Conservation (phyloP, 371 early-diverging fungal species). For the Scutellospora calospora region DNA sequence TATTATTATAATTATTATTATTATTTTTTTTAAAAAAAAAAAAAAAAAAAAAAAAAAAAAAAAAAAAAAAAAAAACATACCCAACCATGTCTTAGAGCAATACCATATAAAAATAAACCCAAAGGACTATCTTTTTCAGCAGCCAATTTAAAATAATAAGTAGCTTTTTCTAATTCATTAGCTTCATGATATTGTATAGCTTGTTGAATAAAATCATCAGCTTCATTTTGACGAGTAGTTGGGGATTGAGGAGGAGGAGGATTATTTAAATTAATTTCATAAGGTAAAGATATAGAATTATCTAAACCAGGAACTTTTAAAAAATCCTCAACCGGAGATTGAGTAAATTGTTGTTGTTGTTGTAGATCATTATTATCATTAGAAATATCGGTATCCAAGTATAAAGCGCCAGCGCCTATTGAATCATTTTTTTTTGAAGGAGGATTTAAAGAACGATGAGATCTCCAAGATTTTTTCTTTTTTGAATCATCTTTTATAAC, state of each 20-base stretch:
- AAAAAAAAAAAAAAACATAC: constrained; percentile 47
- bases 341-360: not conserved
- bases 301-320: not conserved
- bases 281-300: not conserved
- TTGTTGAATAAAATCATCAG: constrained; percentile 63
- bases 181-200: constrained; percentile 74
- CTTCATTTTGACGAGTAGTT: constrained; percentile 41
- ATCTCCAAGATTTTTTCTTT: not conserved
- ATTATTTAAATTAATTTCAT: not conserved
- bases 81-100: constrained; percentile 93
- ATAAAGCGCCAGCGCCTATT: not conserved
- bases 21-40: not conserved
- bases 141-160: constrained; percentile 82
- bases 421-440: not conserved
- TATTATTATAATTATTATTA: too few species aligned
- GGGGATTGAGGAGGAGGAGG: not conserved
- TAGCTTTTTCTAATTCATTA: constrained; percentile 83
- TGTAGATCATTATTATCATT: not conserved
- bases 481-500: not conserved
- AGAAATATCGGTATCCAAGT: not conserved
- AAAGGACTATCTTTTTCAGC: constrained; percentile 79
- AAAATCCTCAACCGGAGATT: not conserved
- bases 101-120: constrained; percentile 89
- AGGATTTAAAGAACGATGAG: not conserved
- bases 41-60: not conserved